phyloP scores from a whole-genome alignment of 441 rosid genomes.

The Croton setiger region DNA sequence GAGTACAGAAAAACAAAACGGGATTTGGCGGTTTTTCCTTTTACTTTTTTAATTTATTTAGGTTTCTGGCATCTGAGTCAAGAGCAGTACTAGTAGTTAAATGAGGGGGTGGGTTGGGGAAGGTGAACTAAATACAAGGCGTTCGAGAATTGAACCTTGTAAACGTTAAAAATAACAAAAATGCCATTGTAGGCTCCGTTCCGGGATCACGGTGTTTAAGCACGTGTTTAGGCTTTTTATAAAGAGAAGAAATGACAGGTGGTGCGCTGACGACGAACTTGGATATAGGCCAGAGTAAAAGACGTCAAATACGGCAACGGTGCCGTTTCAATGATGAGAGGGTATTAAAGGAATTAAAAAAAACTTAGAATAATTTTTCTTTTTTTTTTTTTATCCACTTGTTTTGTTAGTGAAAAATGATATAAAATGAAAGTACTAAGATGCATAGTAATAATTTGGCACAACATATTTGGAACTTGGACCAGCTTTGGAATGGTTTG shows the following conservation, averaged over 20 bases:
- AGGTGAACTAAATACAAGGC: conserved; percentile 25
- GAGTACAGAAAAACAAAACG: background rate
- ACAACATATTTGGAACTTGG: conserved; percentile 1
- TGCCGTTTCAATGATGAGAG: background rate
- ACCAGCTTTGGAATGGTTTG: background rate
- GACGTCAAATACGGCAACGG: background rate
- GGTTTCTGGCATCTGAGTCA: conserved; percentile 4
- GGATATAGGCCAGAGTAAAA: background rate
- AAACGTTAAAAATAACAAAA: conserved; percentile 23
- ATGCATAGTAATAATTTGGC: background rate
- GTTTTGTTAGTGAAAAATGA: no score
- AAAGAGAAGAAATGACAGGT: conserved; percentile 13
- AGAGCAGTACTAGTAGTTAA: conserved; percentile 28
- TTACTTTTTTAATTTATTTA: conserved; percentile 5
- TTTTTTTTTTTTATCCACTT: no score
- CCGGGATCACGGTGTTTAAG: conserved; percentile 48
- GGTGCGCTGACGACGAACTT: background rate
- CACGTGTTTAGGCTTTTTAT: conserved; percentile 60
- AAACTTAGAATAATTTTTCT: no score
- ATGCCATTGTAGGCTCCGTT: conserved; percentile 32
- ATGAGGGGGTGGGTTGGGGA: conserved; percentile 24
- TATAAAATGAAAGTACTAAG: no score
- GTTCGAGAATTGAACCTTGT: conserved; percentile 23
- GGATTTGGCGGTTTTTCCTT: conserved; percentile 14
- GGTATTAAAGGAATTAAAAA: conserved; percentile 2